phyloP scores from a whole-genome alignment of 306 rosid genomes.

The Arachis stenosperma region DNA sequence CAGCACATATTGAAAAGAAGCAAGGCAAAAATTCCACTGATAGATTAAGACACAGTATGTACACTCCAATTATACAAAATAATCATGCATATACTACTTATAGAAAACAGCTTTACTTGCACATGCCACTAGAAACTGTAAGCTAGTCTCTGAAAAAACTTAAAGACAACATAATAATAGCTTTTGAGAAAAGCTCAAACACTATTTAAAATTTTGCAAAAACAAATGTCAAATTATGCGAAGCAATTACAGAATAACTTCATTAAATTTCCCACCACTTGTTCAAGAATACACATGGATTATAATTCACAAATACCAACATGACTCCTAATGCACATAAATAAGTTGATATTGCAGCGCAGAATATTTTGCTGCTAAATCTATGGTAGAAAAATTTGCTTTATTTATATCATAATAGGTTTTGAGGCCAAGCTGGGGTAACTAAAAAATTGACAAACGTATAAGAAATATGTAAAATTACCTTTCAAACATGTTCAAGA shows the following conservation, averaged over 20 bases:
- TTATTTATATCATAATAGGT: slow-evolving; percentile 30
- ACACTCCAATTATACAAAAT: slow-evolving; percentile 1
- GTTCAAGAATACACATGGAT: slow-evolving; percentile 14
- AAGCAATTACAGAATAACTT: slow-evolving; percentile 14
- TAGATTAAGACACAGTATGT: slow-evolving; percentile 20
- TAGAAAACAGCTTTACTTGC: slow-evolving; percentile 29
- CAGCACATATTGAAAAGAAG: not conserved
- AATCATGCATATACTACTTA: not conserved
- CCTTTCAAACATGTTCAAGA: slow-evolving; percentile 88
- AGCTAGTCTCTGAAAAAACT: slow-evolving; percentile 13
- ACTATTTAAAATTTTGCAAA: slow-evolving; percentile 12
- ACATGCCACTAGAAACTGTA: slow-evolving; percentile 11
- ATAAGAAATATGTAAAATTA: slow-evolving; percentile 43
- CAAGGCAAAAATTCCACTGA: slow-evolving; percentile 16
- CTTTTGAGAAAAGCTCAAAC: slow-evolving; percentile 7
- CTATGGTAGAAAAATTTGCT: slow-evolving; percentile 29
- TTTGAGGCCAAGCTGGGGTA: not conserved
- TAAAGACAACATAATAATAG: slow-evolving; percentile 22
- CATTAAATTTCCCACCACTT: slow-evolving; percentile 13
- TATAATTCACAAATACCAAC: slow-evolving; percentile 4
- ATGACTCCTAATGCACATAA: not conserved
- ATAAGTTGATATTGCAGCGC: slow-evolving; percentile 10
- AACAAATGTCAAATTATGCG: slow-evolving; percentile 24
- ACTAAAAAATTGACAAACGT: slow-evolving; percentile 9
- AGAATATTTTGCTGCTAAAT: slow-evolving; percentile 25